These are phyloP conservation scores for Clavispora phyllophila DNA, from an alignment of 805 yeast species.

Conservation along the genomic window DNA sequence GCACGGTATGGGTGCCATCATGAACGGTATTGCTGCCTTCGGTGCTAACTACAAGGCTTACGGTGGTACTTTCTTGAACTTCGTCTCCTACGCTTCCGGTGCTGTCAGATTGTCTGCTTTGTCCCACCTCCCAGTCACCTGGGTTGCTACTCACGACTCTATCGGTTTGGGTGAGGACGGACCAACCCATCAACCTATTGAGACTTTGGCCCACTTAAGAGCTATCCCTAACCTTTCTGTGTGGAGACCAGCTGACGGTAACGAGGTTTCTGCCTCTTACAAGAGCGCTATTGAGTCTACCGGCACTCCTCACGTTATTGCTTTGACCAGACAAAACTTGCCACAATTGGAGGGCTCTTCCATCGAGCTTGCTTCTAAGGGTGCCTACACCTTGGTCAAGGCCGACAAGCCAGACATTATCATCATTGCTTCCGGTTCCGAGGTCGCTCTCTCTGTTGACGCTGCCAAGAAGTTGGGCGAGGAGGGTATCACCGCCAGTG, in stretches of 20 bases:
- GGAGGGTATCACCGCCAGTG: conserved; percentile 67
- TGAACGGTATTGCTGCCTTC: conserved; percentile 94
- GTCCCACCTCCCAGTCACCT: conserved; percentile 75
- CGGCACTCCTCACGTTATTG: conserved; percentile 68
- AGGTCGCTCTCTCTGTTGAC: conserved; percentile 76
- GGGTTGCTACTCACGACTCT: conserved; percentile 90
- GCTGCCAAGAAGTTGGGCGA: conserved; percentile 69
- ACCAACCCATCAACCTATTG: conserved; percentile 91
- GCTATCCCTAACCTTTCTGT: conserved; percentile 77
- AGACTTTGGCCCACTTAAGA: conserved; percentile 81
- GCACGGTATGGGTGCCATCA: conserved; percentile 98
- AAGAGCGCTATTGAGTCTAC: conserved; percentile 55
- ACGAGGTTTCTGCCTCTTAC: conserved; percentile 83
- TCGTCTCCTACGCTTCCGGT: conserved; percentile 78
- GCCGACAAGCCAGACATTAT: conserved; percentile 63
- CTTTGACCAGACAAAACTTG: conserved; percentile 79
- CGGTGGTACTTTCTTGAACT: conserved; percentile 98
- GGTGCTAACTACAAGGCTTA: conserved; percentile 82
- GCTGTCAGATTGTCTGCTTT: conserved; percentile 81
- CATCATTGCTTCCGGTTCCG: conserved; percentile 90
- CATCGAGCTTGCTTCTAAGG: conserved; percentile 86
- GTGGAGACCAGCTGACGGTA: conserved; percentile 94
- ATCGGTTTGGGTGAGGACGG: conserved; percentile 92
- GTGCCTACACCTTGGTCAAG: conserved; percentile 76
- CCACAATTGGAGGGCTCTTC: conserved; percentile 93